Evolutionary conservation across 495 filamentous ascomycete genomes (phyloP).

Genomic region (Penicillium cataractarum): DNA sequence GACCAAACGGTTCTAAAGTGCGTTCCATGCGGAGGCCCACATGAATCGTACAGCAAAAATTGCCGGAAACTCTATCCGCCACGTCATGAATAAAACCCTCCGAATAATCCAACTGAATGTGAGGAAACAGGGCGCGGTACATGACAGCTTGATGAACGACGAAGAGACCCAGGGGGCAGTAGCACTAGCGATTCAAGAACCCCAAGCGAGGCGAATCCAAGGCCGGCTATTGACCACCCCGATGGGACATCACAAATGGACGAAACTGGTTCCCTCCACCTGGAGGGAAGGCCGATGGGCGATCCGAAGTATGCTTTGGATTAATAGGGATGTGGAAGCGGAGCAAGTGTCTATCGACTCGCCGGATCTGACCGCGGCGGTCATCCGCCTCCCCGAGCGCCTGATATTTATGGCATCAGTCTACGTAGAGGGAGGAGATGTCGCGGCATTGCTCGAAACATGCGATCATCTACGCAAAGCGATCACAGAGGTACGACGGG

Average conservation of each 20-base stretch:
- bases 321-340: conserved; percentile 32
- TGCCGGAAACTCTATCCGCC: conserved; percentile 29
- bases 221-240: conserved; percentile 26
- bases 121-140: conserved; percentile 30
- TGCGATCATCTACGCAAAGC: conserved; percentile 20
- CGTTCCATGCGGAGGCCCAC: conserved; percentile 2
- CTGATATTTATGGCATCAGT: conserved; percentile 31
- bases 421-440: conserved; percentile 26
- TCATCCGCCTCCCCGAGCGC: conserved; percentile 12
- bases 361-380: conserved; percentile 31
- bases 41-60: conserved; percentile 31
- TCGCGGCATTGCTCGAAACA: conserved; percentile 11
- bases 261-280: conserved; percentile 33
- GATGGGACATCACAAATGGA: conserved; percentile 35
- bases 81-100: conserved; percentile 33
- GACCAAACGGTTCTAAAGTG: conserved; percentile 1
- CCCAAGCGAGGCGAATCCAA: conserved; percentile 27
- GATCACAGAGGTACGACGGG: conserved; percentile 17
- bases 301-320: conserved; percentile 38
- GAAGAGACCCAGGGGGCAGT: conserved; percentile 19
- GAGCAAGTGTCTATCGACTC: conserved; percentile 33
- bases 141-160: conserved; percentile 37
- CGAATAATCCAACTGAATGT: conserved; percentile 36
- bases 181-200: conserved; percentile 33
- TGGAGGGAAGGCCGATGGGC: conserved; percentile 22